Base-by-base conservation (phyloP, 164 flowering plant genomes). In the Platanus orientalis region DNA sequence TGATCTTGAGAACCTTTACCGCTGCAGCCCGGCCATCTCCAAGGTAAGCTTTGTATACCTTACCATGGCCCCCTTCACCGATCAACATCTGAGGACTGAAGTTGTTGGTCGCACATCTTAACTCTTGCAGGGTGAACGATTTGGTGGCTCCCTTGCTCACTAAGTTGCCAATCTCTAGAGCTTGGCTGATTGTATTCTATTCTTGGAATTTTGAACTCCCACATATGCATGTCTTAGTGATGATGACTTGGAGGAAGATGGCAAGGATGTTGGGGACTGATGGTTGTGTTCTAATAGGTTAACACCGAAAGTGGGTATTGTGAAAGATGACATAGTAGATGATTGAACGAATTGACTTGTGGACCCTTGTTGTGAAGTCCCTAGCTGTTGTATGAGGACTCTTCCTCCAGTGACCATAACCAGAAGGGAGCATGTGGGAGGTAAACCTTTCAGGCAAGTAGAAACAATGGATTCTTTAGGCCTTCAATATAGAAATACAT, bases 291-390 rank as follows among this genome's bases (percentile, higher is more conserved):
- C 47, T 36, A 61, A 29, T 20, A 24, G 70, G 24, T 57, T 40
- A 1, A 27, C 11, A 34, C 26, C 6, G 7, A 58, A 16, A 47
- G 19, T 53, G 55, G 40, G 3, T 23, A 21, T 52, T 9, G 60
- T n/a, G 20, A 67, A 28, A 21, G 64, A 69, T 9, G 71, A 60
- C 1, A 45, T 14, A 12, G 54, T 49, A 32, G 71, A 4, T 40
- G 10, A 23, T 56, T 58, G 64, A 57, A 58, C 51, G 34, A 44
- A 14, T 64, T n/a, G 42, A 34, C 21, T 62, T 19, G 63, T 17
- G 28, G 76, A 68, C 50, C 82, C 84, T 73, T 79, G 71, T 49
- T 76, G 81, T 1, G 73, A 76, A 52, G 78, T 81, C 40, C 80
- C 84, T 9, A 26, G 58, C 54, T 26, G 58, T 44, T 65, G 68